Conservation (phyloP, 1,139 yeast species). For the Blastobotrys raffinosifermentans region DNA sequence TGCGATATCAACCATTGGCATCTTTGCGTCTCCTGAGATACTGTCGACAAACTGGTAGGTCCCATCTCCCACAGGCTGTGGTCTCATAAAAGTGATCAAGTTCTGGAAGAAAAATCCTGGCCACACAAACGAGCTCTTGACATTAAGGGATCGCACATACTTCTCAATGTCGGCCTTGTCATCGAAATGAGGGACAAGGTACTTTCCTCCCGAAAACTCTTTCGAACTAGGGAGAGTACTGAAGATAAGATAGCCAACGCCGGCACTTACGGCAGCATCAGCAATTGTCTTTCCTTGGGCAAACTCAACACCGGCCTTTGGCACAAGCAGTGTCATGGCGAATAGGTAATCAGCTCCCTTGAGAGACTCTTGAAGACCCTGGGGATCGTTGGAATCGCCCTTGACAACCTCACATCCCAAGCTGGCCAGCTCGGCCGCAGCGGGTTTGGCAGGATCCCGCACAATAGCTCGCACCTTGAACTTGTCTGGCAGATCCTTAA, state of each 20-base stretch:
- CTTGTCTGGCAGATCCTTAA: neutral
- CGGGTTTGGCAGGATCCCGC: neutral
- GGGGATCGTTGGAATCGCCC: neutral
- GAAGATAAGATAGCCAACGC: conserved; percentile 8
- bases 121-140: conserved; percentile 10
- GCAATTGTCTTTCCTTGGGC: conserved; percentile 9
- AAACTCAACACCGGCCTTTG: neutral
- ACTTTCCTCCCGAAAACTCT: conserved; percentile 6
- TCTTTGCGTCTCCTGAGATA: conserved; percentile 1
- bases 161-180: conserved; percentile 12
- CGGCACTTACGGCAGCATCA: conserved; percentile 11
- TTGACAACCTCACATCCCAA: conserved; percentile 2
- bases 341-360: neutral
- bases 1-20: conserved; percentile 9
- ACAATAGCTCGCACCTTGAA: conserved; percentile 2
- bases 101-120: conserved; percentile 13
- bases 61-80: conserved; percentile 12
- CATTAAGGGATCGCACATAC: conserved; percentile 9
- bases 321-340: neutral
- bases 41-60: conserved; percentile 3
- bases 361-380: neutral
- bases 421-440: neutral
- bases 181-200: conserved; percentile 6
- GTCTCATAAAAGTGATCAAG: conserved; percentile 1
- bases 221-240: conserved; percentile 4